Percentiles rank a stretch among this genome's conserved stretches.
Evolutionary conservation across 805 yeast genomes (phyloP).

Genomic region (Citeromyces matritensis): DNA sequence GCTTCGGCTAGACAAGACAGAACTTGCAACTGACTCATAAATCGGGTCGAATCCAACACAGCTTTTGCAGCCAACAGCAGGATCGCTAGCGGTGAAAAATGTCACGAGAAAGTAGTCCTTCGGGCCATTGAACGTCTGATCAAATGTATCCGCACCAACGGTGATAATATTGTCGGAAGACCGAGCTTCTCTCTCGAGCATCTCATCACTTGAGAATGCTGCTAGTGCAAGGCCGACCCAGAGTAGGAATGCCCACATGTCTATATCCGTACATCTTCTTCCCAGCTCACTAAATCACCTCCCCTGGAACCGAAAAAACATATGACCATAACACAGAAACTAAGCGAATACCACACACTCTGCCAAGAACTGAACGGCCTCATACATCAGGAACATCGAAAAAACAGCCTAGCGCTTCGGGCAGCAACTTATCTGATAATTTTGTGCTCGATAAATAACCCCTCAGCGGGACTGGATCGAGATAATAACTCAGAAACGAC

Average conservation of each 20-base stretch:
- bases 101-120: conserved; percentile 36
- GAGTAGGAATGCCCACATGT: no score
- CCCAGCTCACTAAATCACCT: no score
- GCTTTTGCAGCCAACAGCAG: conserved; percentile 24
- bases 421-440: no score
- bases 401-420: no score
- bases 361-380: no score
- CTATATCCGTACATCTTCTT: no score
- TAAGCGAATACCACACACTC: no score
- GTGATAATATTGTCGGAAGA: conserved; percentile 27
- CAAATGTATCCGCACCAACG: conserved; percentile 23
- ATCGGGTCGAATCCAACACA: conserved; percentile 30
- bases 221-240: not conserved
- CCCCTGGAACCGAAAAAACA: no score
- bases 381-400: no score
- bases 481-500: not conserved
- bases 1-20: conserved; percentile 29
- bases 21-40: conserved; percentile 21
- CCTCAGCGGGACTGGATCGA: not conserved
- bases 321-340: no score
- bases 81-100: conserved; percentile 33
- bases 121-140: conserved; percentile 23
- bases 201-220: conserved; percentile 7
- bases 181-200: conserved; percentile 5
- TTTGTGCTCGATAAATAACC: no score